Conservation (phyloP, 257 asterid species). For the Nicotiana otophora region DNA sequence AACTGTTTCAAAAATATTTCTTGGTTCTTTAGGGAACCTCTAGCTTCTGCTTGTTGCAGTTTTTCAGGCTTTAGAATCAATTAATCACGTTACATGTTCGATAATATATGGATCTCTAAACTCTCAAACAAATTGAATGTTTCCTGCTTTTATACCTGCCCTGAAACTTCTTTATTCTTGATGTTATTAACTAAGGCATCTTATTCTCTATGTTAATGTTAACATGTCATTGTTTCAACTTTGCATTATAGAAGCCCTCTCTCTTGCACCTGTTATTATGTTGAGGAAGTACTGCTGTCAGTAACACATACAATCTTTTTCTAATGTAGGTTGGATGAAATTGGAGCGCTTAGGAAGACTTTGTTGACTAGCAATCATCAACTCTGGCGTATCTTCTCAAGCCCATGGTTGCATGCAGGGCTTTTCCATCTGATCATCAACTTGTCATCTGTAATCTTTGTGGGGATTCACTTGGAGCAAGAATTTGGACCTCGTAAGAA, state of each 20-base stretch:
- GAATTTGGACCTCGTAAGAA: constrained; percentile 79
- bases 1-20: neutral
- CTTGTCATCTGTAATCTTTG: constrained; percentile 54
- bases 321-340: constrained; percentile 48
- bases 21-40: neutral
- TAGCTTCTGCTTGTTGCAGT: neutral
- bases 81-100: neutral
- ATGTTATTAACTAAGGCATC: neutral
- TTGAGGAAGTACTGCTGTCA: neutral
- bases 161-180: constrained; percentile 1
- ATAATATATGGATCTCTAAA: neutral
- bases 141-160: neutral
- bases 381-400: constrained; percentile 69
- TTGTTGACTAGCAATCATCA: constrained; percentile 45
- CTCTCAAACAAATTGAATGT: neutral
- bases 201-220: neutral
- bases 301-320: neutral
- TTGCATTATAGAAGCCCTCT: neutral
- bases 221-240: neutral
- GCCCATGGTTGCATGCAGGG: constrained; percentile 83
- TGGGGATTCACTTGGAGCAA: constrained; percentile 85
- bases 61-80: neutral
- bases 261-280: neutral
- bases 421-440: constrained; percentile 66
- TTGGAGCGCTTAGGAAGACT: constrained; percentile 70